phyloP scores from a whole-genome alignment of 2,329 filamentous ascomycete genomes.

The Fusarium sp. region DNA sequence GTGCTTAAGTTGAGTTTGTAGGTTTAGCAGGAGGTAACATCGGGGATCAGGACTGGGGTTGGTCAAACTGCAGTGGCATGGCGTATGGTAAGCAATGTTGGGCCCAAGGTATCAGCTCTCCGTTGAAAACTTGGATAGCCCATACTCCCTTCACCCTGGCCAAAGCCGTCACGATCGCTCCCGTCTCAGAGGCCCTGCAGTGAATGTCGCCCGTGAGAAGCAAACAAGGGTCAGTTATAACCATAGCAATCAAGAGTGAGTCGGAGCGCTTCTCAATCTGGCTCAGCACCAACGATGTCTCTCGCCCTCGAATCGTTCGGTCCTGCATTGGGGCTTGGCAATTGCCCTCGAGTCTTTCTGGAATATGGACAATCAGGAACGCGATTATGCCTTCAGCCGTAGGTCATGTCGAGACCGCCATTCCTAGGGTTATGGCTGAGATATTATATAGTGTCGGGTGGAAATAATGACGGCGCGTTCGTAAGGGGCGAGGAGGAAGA shows the following conservation, averaged over 20 bases:
- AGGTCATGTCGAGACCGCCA: accelerated
- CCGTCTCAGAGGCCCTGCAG: too few species aligned
- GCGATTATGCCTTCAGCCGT: accelerated
- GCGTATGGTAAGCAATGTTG: neutral
- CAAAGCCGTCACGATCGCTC: accelerated
- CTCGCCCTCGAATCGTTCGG: neutral
- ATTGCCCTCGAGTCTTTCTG: accelerated
- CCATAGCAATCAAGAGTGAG: too few species aligned
- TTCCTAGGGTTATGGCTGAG: too few species aligned
- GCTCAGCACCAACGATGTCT: accelerated
- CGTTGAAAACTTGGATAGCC: accelerated
- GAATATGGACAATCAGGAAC: accelerated
- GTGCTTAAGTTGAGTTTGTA: neutral
- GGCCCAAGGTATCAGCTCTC: neutral
- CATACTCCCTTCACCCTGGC: neutral
- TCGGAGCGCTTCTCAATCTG: neutral
- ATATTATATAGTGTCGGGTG: neutral
- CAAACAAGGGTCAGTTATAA: neutral
- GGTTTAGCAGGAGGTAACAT: accelerated
- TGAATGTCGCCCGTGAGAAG: neutral
- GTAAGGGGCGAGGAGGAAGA: neutral
- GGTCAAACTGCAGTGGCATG: neutral
- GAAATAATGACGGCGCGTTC: neutral
- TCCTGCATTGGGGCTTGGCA: neutral
- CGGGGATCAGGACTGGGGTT: accelerated